Conservation (phyloP, 148 eudicot genomes). For the Talinum fruticosum region DNA sequence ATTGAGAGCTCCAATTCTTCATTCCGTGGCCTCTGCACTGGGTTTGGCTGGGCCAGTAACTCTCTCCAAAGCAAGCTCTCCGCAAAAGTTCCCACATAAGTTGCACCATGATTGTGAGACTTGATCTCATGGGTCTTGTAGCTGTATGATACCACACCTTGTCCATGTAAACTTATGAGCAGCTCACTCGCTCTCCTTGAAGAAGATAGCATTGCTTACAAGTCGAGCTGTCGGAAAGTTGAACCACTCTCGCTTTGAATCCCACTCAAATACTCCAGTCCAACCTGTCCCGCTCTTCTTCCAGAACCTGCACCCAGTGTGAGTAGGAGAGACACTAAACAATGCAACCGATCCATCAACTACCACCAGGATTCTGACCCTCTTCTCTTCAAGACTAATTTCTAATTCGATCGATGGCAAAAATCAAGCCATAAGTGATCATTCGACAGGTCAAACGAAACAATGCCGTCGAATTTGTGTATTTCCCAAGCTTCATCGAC, state of each 20-base stretch:
- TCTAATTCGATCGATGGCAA: too few species aligned
- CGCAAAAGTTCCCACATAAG: neutral
- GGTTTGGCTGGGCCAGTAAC: neutral
- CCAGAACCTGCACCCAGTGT: neutral
- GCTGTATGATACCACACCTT: slow-evolving; percentile 4
- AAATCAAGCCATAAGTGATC: too few species aligned
- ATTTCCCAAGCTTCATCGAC: too few species aligned
- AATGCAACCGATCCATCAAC: neutral
- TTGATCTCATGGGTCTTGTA: neutral
- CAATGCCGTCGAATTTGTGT: too few species aligned
- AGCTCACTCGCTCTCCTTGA: neutral
- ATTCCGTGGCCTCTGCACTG: neutral
- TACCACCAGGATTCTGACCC: neutral
- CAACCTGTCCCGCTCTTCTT: neutral
- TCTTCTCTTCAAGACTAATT: neutral
- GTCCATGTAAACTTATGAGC: neutral
- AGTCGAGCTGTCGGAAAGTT: neutral
- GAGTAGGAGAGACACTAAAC: neutral
- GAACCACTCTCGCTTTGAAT: neutral
- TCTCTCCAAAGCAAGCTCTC: slow-evolving; percentile 1
- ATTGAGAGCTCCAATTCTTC: too few species aligned
- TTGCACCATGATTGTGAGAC: neutral
- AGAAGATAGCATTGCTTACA: neutral
- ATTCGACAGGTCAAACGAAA: too few species aligned
- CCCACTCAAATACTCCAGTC: neutral